Base-by-base conservation (phyloP, 208 protist genomes). In the Leishmania lainsoni region DNA sequence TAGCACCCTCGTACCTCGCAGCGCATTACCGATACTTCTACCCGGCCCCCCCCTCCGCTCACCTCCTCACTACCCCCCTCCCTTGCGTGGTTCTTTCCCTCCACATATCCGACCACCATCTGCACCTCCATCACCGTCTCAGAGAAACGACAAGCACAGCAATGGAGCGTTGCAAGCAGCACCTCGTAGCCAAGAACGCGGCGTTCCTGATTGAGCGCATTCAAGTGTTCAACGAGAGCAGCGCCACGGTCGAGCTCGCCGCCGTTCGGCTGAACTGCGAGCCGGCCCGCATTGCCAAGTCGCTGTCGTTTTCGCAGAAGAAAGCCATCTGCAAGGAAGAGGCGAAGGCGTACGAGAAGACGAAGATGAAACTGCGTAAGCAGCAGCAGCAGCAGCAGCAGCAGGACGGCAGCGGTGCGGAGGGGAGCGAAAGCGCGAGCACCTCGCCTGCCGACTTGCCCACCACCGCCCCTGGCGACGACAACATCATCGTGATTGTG, bases 261-360 rank as follows among this genome's bases (percentile, higher is more conserved):
- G 92, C 92, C 0, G 32, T 79, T 39, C 81, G 79, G 17, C 76
- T 95, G 49, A 70, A 80, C 70, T 95, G 92, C 83, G 65, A 73
- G 29, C 84, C 89, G 5, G 81, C 78, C 0, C 85, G 92, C 59
- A 94, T 95, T 70, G 90, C 92, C 52, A 95, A 95, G 82, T 90
- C 84, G 10, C 83, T 94, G 26, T 85, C 83, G 29, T 90, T 89
- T 59, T 52, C 83, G 35, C 80, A 86, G 26, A 84, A 81, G 48
- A 85, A 85, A 69, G 61, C 83, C 14, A 86, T 85, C 78, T 76
- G 82, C 12, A 81, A 77, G 69, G 79, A 52, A 8, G 86, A 83
- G n/a, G 84, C 83, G 56, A 82, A 87, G 56, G 76, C 73, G 5
- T 72, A 63, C 14, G 82, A 89, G 80, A 78, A 79, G 76, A 66